Conservation (phyloP, 371 early-diverging fungal genomes). For the Mucor racemosus region DNA sequence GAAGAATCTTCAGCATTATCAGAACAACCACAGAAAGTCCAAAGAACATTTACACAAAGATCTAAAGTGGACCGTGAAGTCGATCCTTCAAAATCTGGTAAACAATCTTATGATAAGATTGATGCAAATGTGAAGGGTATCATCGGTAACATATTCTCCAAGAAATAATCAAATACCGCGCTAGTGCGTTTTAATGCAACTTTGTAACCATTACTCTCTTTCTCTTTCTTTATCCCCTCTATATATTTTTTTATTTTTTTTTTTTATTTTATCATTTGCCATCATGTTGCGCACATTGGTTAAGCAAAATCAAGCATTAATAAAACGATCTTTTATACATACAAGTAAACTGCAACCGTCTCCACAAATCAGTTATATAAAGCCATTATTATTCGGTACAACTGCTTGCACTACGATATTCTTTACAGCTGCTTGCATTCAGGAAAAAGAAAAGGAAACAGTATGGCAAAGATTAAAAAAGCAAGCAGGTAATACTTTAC, state of each 20-base stretch:
- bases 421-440: slow-evolving; percentile 19
- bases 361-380: slow-evolving; percentile 4
- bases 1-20: slow-evolving; percentile 22
- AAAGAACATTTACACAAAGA: slow-evolving; percentile 71
- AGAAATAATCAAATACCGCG: slow-evolving; percentile 24
- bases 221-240: not conserved
- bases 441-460: slow-evolving; percentile 23
- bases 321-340: not conserved
- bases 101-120: slow-evolving; percentile 25
- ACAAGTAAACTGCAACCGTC: not conserved
- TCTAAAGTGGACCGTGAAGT: slow-evolving; percentile 46
- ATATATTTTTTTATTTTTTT: not conserved
- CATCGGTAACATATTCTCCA: slow-evolving; percentile 43
- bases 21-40: slow-evolving; percentile 35
- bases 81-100: slow-evolving; percentile 28
- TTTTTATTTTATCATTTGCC: not conserved
- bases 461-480: slow-evolving; percentile 24
- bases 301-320: not conserved
- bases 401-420: slow-evolving; percentile 18
- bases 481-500: not conserved
- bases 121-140: slow-evolving; percentile 45
- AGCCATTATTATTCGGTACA: slow-evolving; percentile 24
- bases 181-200: not conserved
- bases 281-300: not conserved
- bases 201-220: not conserved